These are phyloP conservation scores for Sicyos baderoa DNA, from an alignment of 306 rosid species.

Conservation along the genomic window DNA sequence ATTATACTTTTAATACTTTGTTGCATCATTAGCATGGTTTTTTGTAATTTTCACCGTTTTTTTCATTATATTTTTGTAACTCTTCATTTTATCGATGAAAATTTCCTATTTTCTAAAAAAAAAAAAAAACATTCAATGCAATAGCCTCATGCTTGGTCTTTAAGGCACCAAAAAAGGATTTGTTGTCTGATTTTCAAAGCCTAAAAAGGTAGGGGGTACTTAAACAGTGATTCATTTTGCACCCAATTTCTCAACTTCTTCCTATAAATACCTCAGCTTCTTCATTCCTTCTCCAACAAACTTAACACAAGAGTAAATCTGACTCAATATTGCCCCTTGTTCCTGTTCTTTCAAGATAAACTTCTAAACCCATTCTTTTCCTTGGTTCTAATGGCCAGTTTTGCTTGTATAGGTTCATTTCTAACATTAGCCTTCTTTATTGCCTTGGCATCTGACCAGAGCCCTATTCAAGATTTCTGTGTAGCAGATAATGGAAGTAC, in stretches of 20 bases:
- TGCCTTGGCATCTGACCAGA: slow-evolving; percentile 25
- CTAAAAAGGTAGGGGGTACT: not conserved
- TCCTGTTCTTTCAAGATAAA: not conserved
- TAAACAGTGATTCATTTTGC: slow-evolving; percentile 4
- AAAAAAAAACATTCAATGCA: not conserved
- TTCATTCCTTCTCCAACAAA: not conserved
- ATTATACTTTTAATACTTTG: too few relatives aligned
- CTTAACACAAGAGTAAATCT: too few relatives aligned
- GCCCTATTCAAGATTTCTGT: slow-evolving; percentile 40
- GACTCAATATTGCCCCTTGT: not conserved
- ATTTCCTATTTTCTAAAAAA: too few relatives aligned
- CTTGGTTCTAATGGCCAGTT: slow-evolving; percentile 10
- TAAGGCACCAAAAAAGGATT: not conserved
- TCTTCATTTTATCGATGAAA: too few relatives aligned
- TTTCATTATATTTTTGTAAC: too few relatives aligned
- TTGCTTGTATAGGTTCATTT: not conserved
- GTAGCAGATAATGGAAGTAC: slow-evolving; percentile 27
- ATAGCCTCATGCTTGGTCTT: not conserved
- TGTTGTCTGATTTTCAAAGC: not conserved
- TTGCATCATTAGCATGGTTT: too few relatives aligned
- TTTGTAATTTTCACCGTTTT: too few relatives aligned
- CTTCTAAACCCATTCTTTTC: not conserved
- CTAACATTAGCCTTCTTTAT: not conserved
- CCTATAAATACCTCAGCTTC: slow-evolving; percentile 18
- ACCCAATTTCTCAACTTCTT: slow-evolving; percentile 13